Conservation (phyloP, 345 rosid genomes). For the Clausena lansium region DNA sequence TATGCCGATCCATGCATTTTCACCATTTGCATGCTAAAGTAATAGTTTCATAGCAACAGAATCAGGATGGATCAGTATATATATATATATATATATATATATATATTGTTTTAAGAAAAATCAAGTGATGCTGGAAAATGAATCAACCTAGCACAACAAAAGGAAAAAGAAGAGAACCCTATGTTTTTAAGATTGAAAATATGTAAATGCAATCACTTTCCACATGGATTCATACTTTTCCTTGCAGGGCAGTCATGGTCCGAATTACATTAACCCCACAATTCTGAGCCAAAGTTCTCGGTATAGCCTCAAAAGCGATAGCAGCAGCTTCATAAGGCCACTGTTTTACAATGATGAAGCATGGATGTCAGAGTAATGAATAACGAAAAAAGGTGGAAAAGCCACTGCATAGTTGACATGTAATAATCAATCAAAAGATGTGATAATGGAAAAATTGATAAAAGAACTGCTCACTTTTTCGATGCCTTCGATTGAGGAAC, state of each 20-base stretch:
- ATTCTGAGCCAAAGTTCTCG: conserved; percentile 81
- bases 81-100: too few relatives aligned
- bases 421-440: neutral
- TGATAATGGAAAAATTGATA: neutral
- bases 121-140: neutral
- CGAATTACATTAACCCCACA: conserved; percentile 83
- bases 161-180: neutral
- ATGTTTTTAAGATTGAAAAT: neutral
- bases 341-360: conserved; percentile 36
- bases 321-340: conserved; percentile 99
- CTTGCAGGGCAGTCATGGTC: conserved; percentile 86
- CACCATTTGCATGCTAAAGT: conserved; percentile 88
- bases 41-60: conserved; percentile 7
- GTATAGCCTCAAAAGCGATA: conserved; percentile 92
- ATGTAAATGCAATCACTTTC: neutral
- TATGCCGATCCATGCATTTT: conserved; percentile 94
- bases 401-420: neutral
- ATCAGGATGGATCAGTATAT: neutral
- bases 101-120: too few relatives aligned
- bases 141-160: neutral
- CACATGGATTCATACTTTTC: conserved; percentile 50
- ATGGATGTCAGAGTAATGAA: neutral
- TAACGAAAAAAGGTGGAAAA: neutral
- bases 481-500: conserved; percentile 86
- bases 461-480: conserved; percentile 56